Conservation (phyloP, 371 early-diverging fungal species). For the Mucor circinelloides region DNA sequence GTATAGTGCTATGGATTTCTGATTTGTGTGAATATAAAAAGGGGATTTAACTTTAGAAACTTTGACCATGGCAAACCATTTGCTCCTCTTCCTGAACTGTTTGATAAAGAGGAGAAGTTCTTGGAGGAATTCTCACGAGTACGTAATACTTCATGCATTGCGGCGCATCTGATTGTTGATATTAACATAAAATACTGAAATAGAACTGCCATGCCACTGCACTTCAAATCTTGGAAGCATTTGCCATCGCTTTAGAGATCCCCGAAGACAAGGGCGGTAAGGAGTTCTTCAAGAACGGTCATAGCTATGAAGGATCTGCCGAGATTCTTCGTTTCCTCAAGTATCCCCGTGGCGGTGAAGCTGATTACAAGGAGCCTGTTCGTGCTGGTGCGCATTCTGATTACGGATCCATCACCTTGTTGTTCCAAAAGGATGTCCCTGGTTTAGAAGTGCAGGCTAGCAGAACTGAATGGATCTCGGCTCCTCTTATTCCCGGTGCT, state of each 20-base stretch:
- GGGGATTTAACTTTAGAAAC: constrained; percentile 64
- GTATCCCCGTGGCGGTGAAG: constrained; percentile 58
- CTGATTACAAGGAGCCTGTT: constrained; percentile 42
- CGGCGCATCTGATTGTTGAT: not conserved
- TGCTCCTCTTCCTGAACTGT: constrained; percentile 42
- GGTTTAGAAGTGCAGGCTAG: constrained; percentile 69
- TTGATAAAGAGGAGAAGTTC: constrained; percentile 32
- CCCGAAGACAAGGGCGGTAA: constrained; percentile 58
- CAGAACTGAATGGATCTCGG: constrained; percentile 63
- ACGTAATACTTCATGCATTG: constrained; percentile 6
- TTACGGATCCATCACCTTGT: constrained; percentile 73
- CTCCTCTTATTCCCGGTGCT: constrained; percentile 60
- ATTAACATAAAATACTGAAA: not conserved
- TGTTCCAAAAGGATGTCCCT: constrained; percentile 72
- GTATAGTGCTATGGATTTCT: not conserved
- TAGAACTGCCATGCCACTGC: constrained; percentile 56
- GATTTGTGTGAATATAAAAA: constrained; percentile 14
- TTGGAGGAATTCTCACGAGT: constrained; percentile 43
- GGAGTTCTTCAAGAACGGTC: constrained; percentile 55
- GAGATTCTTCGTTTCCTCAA: constrained; percentile 61
- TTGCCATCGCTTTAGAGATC: constrained; percentile 66
- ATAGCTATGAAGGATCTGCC: constrained; percentile 53
- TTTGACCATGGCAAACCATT: constrained; percentile 45
- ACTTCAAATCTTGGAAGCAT: constrained; percentile 53
- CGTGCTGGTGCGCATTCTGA: constrained; percentile 69